Base-by-base conservation (phyloP, 1,139 yeast species). In the Debaryomyces singareniensis region DNA sequence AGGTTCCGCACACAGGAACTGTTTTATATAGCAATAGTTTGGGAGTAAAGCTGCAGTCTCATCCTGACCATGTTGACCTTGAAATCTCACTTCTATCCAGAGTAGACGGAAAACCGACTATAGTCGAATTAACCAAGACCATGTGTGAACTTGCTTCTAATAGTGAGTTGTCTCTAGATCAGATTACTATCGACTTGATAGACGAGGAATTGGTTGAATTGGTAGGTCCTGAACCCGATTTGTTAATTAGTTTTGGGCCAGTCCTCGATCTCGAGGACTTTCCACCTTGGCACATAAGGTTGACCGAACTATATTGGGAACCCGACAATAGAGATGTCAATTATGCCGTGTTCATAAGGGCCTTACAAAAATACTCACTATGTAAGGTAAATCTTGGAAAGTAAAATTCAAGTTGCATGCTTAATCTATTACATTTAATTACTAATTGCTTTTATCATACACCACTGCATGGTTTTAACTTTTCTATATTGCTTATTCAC, bases 251-350 rank as follows among this genome's bases (percentile, higher is more conserved):
- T 33, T 91, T 91, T 55, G 86, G 87, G n/a, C 95, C 96, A 6
- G 65, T 66, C 12, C 65, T 91, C 40, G 94, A 87, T 51, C 68
- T 93, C 31, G 95, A 87, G 53, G 96, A 95, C 20, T 93, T 80
- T 53, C 97, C 98, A 13, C 99, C 99, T 15, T 91, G 98, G 98
- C 97, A 91, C 49, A 75, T 87, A 25, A 70, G 98, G 38, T 71
- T 93, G 34, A 73, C 89, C 6, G 99, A 91, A 49, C 76, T 91
- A 45, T 89, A 81, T 58, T 84, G 94, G 84, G 91, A 85, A 47
- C 81, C 84, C 5, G 95, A 85, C 49, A 82, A 84, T 49, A 78
- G 67, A 37, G 75, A 75, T 35, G 95, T 87, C 28, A 71, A 76
- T 25, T 91, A 91, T 53, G 83, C 87, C 14, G 93, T 89, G 12